Evolutionary conservation across 1,284 basidiomycete genomes (phyloP).

Genomic region (Melanopsichium pennsylvanicum): DNA sequence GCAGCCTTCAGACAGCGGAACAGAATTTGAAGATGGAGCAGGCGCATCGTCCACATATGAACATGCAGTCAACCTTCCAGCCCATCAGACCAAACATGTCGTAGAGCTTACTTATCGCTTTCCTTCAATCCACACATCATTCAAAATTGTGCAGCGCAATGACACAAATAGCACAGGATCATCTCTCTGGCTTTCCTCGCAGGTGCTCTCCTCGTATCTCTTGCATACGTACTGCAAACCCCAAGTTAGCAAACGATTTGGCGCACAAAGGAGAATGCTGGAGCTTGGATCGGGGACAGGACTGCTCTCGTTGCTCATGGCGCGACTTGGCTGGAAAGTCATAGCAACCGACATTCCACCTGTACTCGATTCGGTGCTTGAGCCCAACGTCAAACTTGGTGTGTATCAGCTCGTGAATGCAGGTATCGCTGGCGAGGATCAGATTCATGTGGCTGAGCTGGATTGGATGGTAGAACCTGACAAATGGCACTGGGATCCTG

Average conservation of each 20-base stretch:
- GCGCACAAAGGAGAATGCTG: conserved; percentile 6
- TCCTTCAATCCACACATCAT: conserved; percentile 21
- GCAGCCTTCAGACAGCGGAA: conserved; percentile 1
- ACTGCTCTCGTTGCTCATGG: conserved; percentile 71
- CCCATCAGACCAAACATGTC: conserved; percentile 45
- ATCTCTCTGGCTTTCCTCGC: conserved; percentile 49
- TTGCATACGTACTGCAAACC: conserved; percentile 19
- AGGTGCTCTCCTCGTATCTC: conserved; percentile 40
- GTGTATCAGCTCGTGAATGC: conserved; percentile 8
- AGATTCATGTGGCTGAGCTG: conserved; percentile 72
- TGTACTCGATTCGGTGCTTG: conserved; percentile 75
- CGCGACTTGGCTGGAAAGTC: conserved; percentile 77
- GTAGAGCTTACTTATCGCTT: conserved; percentile 33
- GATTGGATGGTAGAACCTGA: conserved; percentile 68
- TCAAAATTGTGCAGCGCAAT: conserved; percentile 28
- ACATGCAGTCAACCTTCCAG: conserved; percentile 37
- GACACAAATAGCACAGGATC: conserved; percentile 47
- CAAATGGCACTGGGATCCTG: conserved; percentile 15
- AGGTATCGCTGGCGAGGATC: conserved; percentile 31
- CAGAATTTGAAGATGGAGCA: not conserved
- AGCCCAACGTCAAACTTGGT: conserved; percentile 74
- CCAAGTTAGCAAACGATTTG: not conserved
- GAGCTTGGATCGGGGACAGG: conserved; percentile 50
- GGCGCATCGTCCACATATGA: not conserved
- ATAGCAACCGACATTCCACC: conserved; percentile 79